Percentiles rank a stretch among this genome's conserved stretches.
phyloP scores from a whole-genome alignment of 2,329 filamentous ascomycete genomes.

The Fusarium albosuccineum region DNA sequence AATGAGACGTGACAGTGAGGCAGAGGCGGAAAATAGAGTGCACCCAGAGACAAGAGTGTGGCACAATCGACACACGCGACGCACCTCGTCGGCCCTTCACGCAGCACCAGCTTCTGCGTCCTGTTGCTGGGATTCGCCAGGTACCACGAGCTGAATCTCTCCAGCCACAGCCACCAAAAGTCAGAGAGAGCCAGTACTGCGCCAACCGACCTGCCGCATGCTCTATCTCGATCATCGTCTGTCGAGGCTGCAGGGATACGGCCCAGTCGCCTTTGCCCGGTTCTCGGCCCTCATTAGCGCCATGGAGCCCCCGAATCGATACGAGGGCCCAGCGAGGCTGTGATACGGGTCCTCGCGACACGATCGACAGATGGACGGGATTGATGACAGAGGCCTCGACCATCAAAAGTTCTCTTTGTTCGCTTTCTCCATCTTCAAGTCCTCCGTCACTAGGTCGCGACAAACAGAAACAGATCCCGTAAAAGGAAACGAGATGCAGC shows the following conservation, averaged over 20 bases:
- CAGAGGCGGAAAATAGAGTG: slow-evolving; percentile 10
- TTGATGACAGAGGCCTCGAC: neutral
- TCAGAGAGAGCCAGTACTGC: neutral
- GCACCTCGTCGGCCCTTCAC: neutral
- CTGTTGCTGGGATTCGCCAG: slow-evolving; percentile 4
- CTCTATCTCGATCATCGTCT: slow-evolving; percentile 13
- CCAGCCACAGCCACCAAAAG: slow-evolving; percentile 6
- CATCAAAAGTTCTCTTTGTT: neutral
- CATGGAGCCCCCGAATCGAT: slow-evolving; percentile 25
- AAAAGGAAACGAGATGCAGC: neutral
- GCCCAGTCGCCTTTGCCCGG: slow-evolving; percentile 2
- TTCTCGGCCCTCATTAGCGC: slow-evolving; percentile 22
- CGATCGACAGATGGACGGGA: slow-evolving; percentile 30
- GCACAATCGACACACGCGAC: neutral
- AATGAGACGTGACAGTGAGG: slow-evolving; percentile 4
- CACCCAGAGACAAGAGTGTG: slow-evolving; percentile 12
- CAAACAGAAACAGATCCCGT: too few relatives aligned
- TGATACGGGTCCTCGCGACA: slow-evolving; percentile 23
- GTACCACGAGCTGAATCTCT: neutral
- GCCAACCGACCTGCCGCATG: neutral
- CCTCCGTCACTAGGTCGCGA: too few relatives aligned
- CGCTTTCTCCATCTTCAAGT: neutral
- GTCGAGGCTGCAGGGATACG: neutral
- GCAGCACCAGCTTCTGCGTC: neutral
- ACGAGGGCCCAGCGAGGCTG: slow-evolving; percentile 35